phyloP scores from a whole-genome alignment of 208 protist genomes.

The Porcisia deanei region DNA sequence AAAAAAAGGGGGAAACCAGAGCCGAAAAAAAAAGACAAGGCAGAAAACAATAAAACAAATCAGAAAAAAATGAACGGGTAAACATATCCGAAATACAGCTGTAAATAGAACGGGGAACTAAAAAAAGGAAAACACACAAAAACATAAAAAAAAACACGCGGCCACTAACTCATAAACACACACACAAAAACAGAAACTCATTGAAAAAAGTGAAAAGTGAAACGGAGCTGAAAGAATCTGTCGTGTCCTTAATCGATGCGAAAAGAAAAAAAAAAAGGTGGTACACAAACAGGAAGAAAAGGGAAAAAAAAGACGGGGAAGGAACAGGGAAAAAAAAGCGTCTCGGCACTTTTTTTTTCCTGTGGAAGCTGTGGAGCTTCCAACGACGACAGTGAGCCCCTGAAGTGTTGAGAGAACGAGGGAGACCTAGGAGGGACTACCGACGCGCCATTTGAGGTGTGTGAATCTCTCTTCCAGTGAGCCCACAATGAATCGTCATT shows the following conservation, averaged over 20 bases:
- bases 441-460: neutral
- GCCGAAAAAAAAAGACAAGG: too few relatives aligned
- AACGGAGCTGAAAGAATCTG: neutral
- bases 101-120: neutral
- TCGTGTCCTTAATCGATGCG: neutral
- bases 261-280: neutral
- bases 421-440: neutral
- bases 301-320: neutral
- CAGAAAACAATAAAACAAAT: too few relatives aligned
- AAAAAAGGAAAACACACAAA: neutral
- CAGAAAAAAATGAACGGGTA: neutral
- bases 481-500: conserved; percentile 1
- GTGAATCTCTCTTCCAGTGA: conserved; percentile 4
- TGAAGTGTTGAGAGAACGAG: conserved; percentile 2
- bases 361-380: neutral
- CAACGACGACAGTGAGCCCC: conserved; percentile 3
- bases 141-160: neutral
- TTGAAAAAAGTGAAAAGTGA: neutral
- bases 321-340: conserved; percentile 1
- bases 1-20: too few relatives aligned
- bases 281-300: neutral
- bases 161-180: neutral
- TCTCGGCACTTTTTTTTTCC: neutral
- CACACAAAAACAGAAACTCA: neutral
- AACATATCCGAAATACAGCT: neutral